phyloP scores from a whole-genome alignment of 441 rosid species.

The Isatis lusitanica region DNA sequence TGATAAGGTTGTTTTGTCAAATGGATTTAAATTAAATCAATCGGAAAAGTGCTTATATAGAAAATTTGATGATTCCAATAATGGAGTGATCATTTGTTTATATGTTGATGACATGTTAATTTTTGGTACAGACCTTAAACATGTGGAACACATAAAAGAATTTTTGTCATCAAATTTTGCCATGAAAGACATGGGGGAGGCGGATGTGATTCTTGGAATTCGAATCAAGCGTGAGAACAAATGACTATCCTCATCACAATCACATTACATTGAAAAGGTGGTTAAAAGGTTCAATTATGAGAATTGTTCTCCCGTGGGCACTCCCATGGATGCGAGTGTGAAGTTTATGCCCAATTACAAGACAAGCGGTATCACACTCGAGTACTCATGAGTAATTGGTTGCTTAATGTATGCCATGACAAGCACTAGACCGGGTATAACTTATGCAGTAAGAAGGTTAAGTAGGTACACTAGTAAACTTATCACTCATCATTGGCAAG shows the following conservation, averaged over 20 bases:
- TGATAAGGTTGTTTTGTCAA: constrained; percentile 17
- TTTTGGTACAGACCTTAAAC: neutral
- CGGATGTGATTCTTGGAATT: constrained; percentile 6
- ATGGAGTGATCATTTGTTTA: neutral
- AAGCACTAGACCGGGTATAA: neutral
- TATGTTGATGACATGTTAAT: constrained; percentile 8
- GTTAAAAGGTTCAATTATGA: neutral
- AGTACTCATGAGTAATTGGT: neutral
- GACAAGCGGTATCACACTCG: neutral
- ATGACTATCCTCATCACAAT: neutral
- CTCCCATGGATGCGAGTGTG: neutral
- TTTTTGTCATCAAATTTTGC: constrained; percentile 12
- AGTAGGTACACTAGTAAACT: constrained; percentile 3
- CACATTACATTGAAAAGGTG: constrained; percentile 13
- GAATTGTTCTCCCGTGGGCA: neutral
- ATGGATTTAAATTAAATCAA: neutral
- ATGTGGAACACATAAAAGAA: constrained; percentile 14
- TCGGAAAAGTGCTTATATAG: constrained; percentile 15
- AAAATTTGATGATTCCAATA: neutral
- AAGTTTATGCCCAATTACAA: neutral
- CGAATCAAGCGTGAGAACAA: neutral
- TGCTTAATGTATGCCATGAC: constrained; percentile 21
- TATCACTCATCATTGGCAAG: constrained; percentile 2
- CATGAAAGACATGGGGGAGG: constrained; percentile 16
- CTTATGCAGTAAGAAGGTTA: neutral